Conservation (phyloP, 768 basidiomycete species). For the Coprinopsis strossmayeri region DNA sequence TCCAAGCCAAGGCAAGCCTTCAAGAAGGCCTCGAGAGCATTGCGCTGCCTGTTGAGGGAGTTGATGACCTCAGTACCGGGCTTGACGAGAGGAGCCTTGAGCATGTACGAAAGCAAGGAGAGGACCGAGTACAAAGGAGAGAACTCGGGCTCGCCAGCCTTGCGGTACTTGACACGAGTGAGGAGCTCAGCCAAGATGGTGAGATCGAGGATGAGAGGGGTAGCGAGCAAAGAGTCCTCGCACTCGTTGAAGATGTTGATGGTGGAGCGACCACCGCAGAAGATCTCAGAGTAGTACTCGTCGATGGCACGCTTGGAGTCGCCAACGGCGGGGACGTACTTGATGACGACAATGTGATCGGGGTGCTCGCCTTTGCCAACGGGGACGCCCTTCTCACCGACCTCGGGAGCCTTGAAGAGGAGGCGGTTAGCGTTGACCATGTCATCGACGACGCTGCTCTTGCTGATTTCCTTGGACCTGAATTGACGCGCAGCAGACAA, state of each 20-base stretch:
- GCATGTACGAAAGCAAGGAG: constrained; percentile 92
- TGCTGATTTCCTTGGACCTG: constrained; percentile 97
- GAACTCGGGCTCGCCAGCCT: constrained; percentile 45
- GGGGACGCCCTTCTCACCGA: constrained; percentile 40
- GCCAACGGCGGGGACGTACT: constrained; percentile 93
- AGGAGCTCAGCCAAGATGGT: constrained; percentile 90
- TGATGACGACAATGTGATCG: constrained; percentile 95
- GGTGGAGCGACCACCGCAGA: constrained; percentile 89
- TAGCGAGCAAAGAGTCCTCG: constrained; percentile 95
- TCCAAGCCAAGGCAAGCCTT: constrained; percentile 93
- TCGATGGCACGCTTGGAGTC: constrained; percentile 99
- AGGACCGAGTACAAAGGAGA: constrained; percentile 84
- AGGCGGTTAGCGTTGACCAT: constrained; percentile 92
- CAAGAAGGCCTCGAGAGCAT: constrained; percentile 88
- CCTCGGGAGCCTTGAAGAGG: constrained; percentile 77
- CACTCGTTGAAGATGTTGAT: constrained; percentile 99
- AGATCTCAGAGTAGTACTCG: constrained; percentile 97
- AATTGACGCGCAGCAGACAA: constrained; percentile 88
- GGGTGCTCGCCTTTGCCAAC: constrained; percentile 91
- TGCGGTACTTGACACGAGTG: constrained; percentile 87
- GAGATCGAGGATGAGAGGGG: constrained; percentile 92
- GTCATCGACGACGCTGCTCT: constrained; percentile 95
- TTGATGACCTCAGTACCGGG: constrained; percentile 92
- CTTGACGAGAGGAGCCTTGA: constrained; percentile 97
- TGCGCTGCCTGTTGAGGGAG: constrained; percentile 90